Percentiles rank a stretch among this genome's conserved stretches.
phyloP scores from a whole-genome alignment of 2,329 filamentous ascomycete genomes.

The Ophiognomonia clavigignenti-juglandacearum region DNA sequence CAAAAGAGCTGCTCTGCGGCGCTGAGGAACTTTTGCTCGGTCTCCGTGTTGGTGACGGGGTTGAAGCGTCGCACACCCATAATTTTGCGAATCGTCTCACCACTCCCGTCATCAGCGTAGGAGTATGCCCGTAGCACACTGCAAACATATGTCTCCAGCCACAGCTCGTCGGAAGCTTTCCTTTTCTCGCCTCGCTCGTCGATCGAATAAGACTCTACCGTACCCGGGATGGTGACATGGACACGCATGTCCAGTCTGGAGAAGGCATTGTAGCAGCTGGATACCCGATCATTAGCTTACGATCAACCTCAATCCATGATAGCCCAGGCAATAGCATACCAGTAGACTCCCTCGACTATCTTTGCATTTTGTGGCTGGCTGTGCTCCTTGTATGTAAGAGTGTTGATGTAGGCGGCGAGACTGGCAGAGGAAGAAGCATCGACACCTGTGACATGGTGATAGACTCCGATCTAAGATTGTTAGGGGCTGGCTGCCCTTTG shows the following conservation, averaged over 20 bases:
- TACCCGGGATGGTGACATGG: slow-evolving; percentile 93
- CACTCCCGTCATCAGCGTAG: slow-evolving; percentile 92
- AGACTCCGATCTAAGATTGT: slow-evolving; percentile 70
- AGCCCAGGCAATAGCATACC: slow-evolving; percentile 49
- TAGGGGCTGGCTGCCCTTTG: too few species aligned
- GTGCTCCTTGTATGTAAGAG: slow-evolving; percentile 82
- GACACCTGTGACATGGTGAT: slow-evolving; percentile 96
- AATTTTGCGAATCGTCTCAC: slow-evolving; percentile 92
- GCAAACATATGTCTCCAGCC: slow-evolving; percentile 97
- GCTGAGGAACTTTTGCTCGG: slow-evolving; percentile 91
- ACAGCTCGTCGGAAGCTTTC: slow-evolving; percentile 87
- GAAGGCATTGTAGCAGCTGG: slow-evolving; percentile 97
- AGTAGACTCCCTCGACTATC: slow-evolving; percentile 91
- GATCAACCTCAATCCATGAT: too few species aligned
- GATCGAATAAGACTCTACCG: slow-evolving; percentile 94
- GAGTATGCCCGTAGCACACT: slow-evolving; percentile 91
- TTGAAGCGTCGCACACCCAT: slow-evolving; percentile 97
- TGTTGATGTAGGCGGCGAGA: slow-evolving; percentile 96
- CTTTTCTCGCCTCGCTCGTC: slow-evolving; percentile 95
- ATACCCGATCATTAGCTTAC: too few species aligned
- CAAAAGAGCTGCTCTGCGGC: slow-evolving; percentile 95
- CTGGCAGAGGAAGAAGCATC: slow-evolving; percentile 97
- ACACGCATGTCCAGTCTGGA: slow-evolving; percentile 97
- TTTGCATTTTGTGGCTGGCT: slow-evolving; percentile 73
- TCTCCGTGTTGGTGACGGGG: slow-evolving; percentile 95